Evolutionary conservation across 208 protist genomes (phyloP).

Genomic region (Naegleria gruberi): DNA sequence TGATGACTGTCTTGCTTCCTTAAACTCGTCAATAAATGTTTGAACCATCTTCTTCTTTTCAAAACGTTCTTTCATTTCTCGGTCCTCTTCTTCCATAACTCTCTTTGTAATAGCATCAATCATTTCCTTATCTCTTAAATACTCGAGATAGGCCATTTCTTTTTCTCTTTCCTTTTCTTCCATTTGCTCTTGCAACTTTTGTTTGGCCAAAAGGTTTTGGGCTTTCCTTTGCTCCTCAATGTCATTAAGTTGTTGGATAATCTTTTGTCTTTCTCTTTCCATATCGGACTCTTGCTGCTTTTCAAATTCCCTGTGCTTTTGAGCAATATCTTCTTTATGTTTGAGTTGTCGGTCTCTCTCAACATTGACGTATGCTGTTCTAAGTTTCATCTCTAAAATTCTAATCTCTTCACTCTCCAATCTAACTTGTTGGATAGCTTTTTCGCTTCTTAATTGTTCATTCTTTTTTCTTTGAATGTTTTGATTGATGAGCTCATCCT

Average conservation of each 20-base stretch:
- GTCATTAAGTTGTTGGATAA: background rate
- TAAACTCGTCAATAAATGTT: background rate
- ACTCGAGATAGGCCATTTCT: constrained; percentile 2
- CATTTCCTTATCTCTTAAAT: background rate
- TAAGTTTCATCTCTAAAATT: background rate
- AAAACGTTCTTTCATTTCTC: background rate
- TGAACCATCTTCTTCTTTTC: background rate
- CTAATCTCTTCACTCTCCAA: constrained; percentile 16
- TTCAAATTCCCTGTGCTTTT: background rate
- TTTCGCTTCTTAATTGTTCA: background rate
- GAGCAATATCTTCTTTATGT: background rate
- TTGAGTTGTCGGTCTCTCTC: constrained; percentile 12
- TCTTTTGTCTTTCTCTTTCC: background rate
- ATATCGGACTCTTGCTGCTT: background rate
- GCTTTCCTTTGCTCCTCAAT: constrained; percentile 14
- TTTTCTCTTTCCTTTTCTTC: background rate
- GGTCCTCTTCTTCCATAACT: background rate
- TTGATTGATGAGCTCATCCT: background rate
- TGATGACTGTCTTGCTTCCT: background rate
- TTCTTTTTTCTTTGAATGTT: background rate
- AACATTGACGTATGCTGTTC: background rate
- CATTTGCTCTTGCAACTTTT: constrained; percentile 9
- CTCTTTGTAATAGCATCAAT: background rate
- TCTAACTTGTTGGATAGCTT: constrained; percentile 8
- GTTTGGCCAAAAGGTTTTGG: background rate